Conservation (phyloP, 2,329 filamentous ascomycete species). For the Lasiodiplodia citricola region DNA sequence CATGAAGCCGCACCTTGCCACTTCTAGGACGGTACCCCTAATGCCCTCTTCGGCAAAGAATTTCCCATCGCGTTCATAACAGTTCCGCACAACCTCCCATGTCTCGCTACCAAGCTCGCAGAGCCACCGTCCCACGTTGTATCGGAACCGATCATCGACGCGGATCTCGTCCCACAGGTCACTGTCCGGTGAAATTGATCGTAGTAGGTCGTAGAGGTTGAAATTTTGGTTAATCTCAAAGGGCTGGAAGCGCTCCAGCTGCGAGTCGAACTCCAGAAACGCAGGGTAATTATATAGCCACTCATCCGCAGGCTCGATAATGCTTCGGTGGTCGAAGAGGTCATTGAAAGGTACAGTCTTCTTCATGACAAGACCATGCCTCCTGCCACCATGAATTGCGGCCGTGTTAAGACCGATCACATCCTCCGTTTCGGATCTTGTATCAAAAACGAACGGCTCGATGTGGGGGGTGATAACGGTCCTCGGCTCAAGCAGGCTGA, state of each 20-base stretch:
- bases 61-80: neutral
- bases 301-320: slow-evolving; percentile 26
- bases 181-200: neutral
- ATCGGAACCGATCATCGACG: neutral
- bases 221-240: neutral
- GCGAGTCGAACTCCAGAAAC: slow-evolving; percentile 15
- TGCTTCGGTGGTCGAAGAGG: slow-evolving; percentile 25
- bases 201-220: neutral
- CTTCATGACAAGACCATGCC: slow-evolving; percentile 4
- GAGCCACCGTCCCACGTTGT: neutral
- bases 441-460: neutral
- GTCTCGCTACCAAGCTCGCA: slow-evolving; percentile 9
- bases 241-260: neutral
- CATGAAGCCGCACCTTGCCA: neutral
- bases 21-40: neutral
- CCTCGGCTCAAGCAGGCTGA: neutral
- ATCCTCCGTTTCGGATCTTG: neutral
- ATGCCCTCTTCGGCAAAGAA: neutral
- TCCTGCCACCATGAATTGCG: neutral
- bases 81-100: slow-evolving; percentile 2
- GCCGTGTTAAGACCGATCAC: neutral
- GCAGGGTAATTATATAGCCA: slow-evolving; percentile 27
- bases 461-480: neutral
- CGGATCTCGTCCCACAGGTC: slow-evolving; percentile 6
- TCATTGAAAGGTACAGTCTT: slow-evolving; percentile 21